Evolutionary conservation across 1,284 basidiomycete genomes (phyloP).

Genomic region (Sanghuangporus baumii): DNA sequence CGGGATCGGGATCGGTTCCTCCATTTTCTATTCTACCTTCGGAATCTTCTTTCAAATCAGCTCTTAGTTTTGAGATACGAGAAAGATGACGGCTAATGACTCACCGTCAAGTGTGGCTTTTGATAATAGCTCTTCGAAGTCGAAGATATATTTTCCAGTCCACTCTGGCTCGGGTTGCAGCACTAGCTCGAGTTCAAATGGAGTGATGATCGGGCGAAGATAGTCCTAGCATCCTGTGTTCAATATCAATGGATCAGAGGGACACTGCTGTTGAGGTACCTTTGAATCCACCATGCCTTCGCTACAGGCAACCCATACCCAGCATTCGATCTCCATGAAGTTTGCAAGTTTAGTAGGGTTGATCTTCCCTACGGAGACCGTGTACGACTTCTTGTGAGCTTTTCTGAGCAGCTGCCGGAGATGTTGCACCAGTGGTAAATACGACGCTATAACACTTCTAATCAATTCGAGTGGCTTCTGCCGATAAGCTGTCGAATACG

Average conservation of each 20-base stretch:
- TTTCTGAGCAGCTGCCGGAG: constrained; percentile 62
- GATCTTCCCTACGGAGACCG: constrained; percentile 92
- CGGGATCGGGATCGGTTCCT: constrained; percentile 50
- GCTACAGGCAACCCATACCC: constrained; percentile 90
- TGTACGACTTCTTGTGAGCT: constrained; percentile 85
- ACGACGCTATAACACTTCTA: constrained; percentile 49
- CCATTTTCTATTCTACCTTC: constrained; percentile 20
- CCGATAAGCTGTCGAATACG: constrained; percentile 26
- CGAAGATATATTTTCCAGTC: constrained; percentile 79
- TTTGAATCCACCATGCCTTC: constrained; percentile 87
- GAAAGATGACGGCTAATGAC: not conserved
- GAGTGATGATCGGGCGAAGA: constrained; percentile 87
- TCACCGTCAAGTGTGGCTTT: constrained; percentile 23
- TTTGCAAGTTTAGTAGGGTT: constrained; percentile 96
- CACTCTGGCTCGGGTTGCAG: constrained; percentile 64
- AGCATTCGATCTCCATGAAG: constrained; percentile 95
- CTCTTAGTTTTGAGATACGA: not conserved
- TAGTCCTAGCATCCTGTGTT: constrained; percentile 59
- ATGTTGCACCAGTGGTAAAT: constrained; percentile 76
- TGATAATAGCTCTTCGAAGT: constrained; percentile 69
- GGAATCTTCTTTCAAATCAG: not conserved
- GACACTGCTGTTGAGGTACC: constrained; percentile 31
- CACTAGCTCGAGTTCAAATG: constrained; percentile 87
- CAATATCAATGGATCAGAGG: not conserved
- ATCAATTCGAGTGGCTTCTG: constrained; percentile 18